Evolutionary conservation across 139 green algal species (phyloP).

Genomic region (Zygnema cylindricum): DNA sequence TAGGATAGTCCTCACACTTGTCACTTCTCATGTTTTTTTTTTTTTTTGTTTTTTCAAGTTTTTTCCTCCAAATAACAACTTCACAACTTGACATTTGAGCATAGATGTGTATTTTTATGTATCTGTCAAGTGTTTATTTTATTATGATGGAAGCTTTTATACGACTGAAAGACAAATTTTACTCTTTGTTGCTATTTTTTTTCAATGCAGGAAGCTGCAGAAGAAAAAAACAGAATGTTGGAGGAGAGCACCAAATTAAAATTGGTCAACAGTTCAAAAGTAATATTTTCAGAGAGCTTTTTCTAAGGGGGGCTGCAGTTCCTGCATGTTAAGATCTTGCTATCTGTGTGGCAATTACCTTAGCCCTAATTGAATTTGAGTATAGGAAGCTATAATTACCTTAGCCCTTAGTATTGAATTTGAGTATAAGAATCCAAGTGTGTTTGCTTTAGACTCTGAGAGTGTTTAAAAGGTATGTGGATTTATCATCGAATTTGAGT

Average conservation of each 20-base stretch:
- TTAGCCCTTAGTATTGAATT: background rate
- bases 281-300: background rate
- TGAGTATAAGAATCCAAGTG: background rate
- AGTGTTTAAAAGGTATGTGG: background rate
- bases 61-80: background rate
- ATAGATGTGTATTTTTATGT: background rate
- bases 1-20: too few species aligned
- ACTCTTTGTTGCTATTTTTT: background rate
- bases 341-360: background rate
- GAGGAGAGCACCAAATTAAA: background rate
- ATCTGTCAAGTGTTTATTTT: background rate
- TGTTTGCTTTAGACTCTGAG: too few species aligned
- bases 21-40: background rate
- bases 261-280: background rate
- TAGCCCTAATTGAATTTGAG: background rate
- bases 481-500: background rate
- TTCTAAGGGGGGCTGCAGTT: background rate
- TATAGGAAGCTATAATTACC: background rate
- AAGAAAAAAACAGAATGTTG: background rate
- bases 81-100: background rate
- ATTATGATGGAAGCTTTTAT: background rate
- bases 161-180: background rate
- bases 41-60: background rate
- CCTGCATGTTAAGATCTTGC: background rate
- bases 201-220: background rate